phyloP scores from a whole-genome alignment of 805 yeast genomes.

The Komagataella pastoris region DNA sequence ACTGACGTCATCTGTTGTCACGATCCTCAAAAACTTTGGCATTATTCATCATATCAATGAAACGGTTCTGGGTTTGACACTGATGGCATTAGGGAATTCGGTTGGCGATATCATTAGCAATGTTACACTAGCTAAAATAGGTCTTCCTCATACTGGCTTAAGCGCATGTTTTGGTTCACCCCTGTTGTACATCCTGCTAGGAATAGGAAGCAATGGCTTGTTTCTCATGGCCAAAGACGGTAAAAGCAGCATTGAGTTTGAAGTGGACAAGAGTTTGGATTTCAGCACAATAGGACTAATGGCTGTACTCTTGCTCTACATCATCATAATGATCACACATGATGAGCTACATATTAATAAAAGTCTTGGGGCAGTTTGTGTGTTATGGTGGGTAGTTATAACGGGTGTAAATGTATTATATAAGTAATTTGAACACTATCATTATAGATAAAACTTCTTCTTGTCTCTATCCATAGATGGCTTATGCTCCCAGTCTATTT shows the following conservation, averaged over 20 bases:
- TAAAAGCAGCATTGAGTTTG: conserved; percentile 15
- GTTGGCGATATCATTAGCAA: conserved; percentile 40
- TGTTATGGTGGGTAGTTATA: conserved; percentile 17
- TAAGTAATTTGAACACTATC: conserved; percentile 2
- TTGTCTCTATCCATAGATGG: conserved; percentile 96
- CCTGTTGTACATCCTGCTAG: conserved; percentile 30
- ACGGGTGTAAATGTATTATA: conserved; percentile 9
- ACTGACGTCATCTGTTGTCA: conserved; percentile 15
- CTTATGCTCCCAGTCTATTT: conserved; percentile 91
- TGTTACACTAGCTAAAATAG: conserved; percentile 23
- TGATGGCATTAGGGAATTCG: conserved; percentile 36
- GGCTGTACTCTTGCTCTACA: conserved; percentile 22
- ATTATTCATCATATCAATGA: conserved; percentile 28
- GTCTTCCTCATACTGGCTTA: conserved; percentile 28
- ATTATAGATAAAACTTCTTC: conserved; percentile 72
- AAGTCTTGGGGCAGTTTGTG: conserved; percentile 21
- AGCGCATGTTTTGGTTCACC: conserved; percentile 46
- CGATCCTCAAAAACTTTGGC: conserved; percentile 28
- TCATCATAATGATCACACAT: conserved; percentile 28
- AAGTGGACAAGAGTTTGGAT: conserved; percentile 22
- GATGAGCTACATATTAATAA: conserved; percentile 28
- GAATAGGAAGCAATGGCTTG: conserved; percentile 34
- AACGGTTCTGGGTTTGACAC: conserved; percentile 31
- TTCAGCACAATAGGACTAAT: conserved; percentile 26
- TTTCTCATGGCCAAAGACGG: conserved; percentile 10